A percentile compares a stretch with the other conserved stretches of the same genome.
Evolutionary conservation across 2,329 filamentous ascomycete genomes (phyloP).

Genomic region (Alternaria triticimaculans): DNA sequence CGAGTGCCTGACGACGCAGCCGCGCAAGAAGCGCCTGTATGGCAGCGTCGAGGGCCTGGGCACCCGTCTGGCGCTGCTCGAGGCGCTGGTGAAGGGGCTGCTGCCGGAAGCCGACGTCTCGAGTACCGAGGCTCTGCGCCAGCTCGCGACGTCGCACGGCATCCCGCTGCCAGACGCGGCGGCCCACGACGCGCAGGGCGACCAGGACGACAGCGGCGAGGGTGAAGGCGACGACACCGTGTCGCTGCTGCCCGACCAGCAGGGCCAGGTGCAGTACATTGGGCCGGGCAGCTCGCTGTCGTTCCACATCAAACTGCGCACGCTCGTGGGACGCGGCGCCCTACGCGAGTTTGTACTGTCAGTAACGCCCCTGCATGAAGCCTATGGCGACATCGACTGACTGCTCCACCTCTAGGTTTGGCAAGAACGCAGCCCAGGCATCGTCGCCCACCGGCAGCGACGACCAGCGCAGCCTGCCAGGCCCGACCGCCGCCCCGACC

Average conservation of each 20-base stretch:
- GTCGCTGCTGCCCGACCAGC: slow-evolving; percentile 51
- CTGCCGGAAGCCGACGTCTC: slow-evolving; percentile 53
- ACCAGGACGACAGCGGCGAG: slow-evolving; percentile 25
- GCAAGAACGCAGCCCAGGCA: slow-evolving; percentile 48
- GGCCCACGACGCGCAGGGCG: slow-evolving; percentile 19
- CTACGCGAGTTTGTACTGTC: slow-evolving; percentile 47
- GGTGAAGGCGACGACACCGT: slow-evolving; percentile 45
- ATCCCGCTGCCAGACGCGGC: slow-evolving; percentile 48
- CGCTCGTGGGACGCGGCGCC: slow-evolving; percentile 44
- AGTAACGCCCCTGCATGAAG: neutral
- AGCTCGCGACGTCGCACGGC: slow-evolving; percentile 48
- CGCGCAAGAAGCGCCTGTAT: slow-evolving; percentile 55
- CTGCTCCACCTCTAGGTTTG: slow-evolving; percentile 34
- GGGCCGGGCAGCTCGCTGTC: slow-evolving; percentile 52
- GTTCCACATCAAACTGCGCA: slow-evolving; percentile 52
- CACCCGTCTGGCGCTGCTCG: slow-evolving; percentile 51
- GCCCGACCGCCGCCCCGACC: slow-evolving; percentile 25
- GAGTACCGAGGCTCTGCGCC: slow-evolving; percentile 51
- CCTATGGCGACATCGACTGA: neutral
- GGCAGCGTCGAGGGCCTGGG: slow-evolving; percentile 53
- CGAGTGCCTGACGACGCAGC: slow-evolving; percentile 53
- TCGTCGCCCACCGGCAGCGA: slow-evolving; percentile 27
- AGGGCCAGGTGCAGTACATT: slow-evolving; percentile 55
- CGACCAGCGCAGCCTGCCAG: slow-evolving; percentile 18
- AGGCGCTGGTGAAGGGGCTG: slow-evolving; percentile 54